Conservation (phyloP, 2,329 filamentous ascomycete genomes). For the Trichoderma harzianum region DNA sequence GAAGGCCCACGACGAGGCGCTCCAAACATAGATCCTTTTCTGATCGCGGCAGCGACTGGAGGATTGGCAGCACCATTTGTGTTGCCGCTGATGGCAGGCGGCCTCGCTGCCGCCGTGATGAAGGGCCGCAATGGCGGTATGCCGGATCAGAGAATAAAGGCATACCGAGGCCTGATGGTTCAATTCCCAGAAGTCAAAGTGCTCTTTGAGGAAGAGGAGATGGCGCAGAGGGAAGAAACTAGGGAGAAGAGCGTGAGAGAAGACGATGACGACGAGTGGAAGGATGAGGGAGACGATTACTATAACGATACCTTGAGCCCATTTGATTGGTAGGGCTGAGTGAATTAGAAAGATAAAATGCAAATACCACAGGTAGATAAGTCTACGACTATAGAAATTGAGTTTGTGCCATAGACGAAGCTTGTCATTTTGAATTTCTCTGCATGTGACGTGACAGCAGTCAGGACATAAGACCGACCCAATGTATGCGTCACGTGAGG, state of each 20-base stretch:
- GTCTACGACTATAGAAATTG: neutral
- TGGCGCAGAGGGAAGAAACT: neutral
- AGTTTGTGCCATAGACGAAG: neutral
- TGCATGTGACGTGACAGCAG: neutral
- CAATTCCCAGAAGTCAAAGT: neutral
- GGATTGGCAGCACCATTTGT: neutral
- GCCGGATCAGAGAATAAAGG: conserved; percentile 2
- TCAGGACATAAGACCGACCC: neutral
- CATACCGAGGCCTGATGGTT: neutral
- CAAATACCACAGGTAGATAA: neutral
- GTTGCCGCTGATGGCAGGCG: neutral
- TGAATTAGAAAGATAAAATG: neutral
- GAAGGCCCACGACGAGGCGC: neutral
- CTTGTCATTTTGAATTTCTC: neutral
- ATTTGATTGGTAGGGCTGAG: neutral
- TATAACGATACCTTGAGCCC: neutral
- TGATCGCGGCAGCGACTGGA: neutral
- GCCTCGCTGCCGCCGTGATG: neutral
- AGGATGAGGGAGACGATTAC: neutral
- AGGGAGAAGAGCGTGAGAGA: neutral
- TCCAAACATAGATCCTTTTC: neutral
- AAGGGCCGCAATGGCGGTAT: neutral
- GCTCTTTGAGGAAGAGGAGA: conserved; percentile 1
- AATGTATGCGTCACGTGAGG: neutral
- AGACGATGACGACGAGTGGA: neutral